Evolutionary conservation across 768 basidiomycete genomes (phyloP).

Genomic region (Chalciporus sphaerocephalus): DNA sequence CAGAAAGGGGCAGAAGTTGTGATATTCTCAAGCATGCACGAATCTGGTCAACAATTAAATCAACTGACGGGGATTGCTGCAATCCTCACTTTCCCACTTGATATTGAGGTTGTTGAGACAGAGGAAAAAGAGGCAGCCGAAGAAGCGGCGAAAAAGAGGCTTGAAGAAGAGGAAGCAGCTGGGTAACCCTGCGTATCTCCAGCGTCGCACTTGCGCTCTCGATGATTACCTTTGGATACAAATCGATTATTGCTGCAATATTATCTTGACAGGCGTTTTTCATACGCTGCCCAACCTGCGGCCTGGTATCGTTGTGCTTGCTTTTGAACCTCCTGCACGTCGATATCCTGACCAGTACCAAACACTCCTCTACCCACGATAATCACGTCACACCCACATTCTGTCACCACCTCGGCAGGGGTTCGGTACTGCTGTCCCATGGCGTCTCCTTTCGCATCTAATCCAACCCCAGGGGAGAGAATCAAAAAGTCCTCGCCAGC

Average conservation of each 20-base stretch:
- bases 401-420: constrained; percentile 74
- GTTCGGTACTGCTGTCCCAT: constrained; percentile 97
- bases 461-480: constrained; percentile 88
- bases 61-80: constrained; percentile 93
- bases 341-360: constrained; percentile 48
- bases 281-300: constrained; percentile 91
- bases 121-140: constrained; percentile 78
- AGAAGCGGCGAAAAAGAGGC: constrained; percentile 27
- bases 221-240: neutral
- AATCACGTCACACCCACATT: constrained; percentile 89
- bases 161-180: constrained; percentile 6
- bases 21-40: constrained; percentile 99
- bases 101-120: constrained; percentile 90
- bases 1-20: constrained; percentile 88
- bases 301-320: constrained; percentile 82
- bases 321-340: constrained; percentile 38
- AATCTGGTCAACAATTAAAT: constrained; percentile 97
- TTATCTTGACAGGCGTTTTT: constrained; percentile 41
- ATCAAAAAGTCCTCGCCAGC: constrained; percentile 79
- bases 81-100: constrained; percentile 91
- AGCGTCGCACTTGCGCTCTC: neutral
- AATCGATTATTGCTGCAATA: constrained; percentile 3
- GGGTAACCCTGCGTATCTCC: constrained; percentile 3
- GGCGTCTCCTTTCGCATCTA: constrained; percentile 71
- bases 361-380: constrained; percentile 97